phyloP scores from a whole-genome alignment of 371 early-diverging fungal genomes.

The Mortierella sp. region DNA sequence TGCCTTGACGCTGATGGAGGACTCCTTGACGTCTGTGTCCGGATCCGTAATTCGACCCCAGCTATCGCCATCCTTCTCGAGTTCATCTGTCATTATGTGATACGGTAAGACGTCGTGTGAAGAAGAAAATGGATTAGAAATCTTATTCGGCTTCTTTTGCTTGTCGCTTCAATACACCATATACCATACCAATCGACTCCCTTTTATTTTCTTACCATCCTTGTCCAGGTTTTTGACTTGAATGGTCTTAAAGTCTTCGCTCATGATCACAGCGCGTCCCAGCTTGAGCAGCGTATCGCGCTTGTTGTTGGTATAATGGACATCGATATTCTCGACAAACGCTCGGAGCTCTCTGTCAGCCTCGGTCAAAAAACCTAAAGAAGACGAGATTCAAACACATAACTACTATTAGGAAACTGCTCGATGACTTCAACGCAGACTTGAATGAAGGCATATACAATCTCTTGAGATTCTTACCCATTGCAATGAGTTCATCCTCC shows the following conservation, averaged over 20 bases:
- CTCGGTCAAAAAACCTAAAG: constrained; percentile 43
- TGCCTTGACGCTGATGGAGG: constrained; percentile 36
- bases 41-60: constrained; percentile 35
- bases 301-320: constrained; percentile 50
- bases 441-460: no score
- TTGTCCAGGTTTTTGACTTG: constrained; percentile 46
- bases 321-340: constrained; percentile 49
- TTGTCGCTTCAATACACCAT: background rate
- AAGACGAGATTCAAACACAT: no score
- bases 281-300: constrained; percentile 39
- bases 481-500: constrained; percentile 42
- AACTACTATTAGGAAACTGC: no score
- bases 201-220: constrained; percentile 18
- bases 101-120: no score
- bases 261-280: constrained; percentile 56
- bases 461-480: no score
- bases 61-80: constrained; percentile 22
- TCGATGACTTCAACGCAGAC: no score
- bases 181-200: background rate
- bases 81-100: constrained; percentile 21
- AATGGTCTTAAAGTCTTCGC: constrained; percentile 45
- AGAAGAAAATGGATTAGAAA: background rate
- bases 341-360: constrained; percentile 34
- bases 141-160: background rate
- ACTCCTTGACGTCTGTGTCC: constrained; percentile 43